phyloP scores from a whole-genome alignment of 1,284 basidiomycete genomes.

The Garcileccinum viscosum region DNA sequence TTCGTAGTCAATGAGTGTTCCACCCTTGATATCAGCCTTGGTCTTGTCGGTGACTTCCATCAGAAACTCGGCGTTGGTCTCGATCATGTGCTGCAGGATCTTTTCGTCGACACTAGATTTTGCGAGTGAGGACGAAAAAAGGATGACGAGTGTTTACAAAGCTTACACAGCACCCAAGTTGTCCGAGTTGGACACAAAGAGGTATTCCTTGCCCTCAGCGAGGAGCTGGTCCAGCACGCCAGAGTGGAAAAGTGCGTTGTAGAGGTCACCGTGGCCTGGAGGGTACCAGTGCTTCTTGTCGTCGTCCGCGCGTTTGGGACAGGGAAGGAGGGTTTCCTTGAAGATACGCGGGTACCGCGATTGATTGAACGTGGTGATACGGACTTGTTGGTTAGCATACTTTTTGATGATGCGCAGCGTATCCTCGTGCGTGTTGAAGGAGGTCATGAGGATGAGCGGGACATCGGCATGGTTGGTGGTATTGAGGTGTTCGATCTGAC shows the following conservation, averaged over 20 bases:
- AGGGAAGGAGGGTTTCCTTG: constrained; percentile 93
- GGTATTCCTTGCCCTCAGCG: constrained; percentile 96
- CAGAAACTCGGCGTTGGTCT: constrained; percentile 87
- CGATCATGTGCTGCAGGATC: constrained; percentile 91
- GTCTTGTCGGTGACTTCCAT: constrained; percentile 99
- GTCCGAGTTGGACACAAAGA: constrained; percentile 99
- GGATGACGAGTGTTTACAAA: constrained; percentile 29
- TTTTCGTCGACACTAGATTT: constrained; percentile 72
- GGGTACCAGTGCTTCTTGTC: constrained; percentile 99
- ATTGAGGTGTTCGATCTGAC: constrained; percentile 93
- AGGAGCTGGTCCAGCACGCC: constrained; percentile 96
- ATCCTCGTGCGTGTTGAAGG: constrained; percentile 99
- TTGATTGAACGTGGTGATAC: constrained; percentile 97
- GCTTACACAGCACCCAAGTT: constrained; percentile 97
- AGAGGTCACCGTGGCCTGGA: constrained; percentile 98
- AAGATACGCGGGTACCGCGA: constrained; percentile 97
- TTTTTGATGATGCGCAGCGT: constrained; percentile 99
- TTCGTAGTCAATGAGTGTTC: constrained; percentile 97
- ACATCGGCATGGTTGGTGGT: constrained; percentile 81
- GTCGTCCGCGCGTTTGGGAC: constrained; percentile 84
- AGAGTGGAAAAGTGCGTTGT: constrained; percentile 92
- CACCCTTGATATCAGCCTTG: constrained; percentile 99
- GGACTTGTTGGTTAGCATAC: constrained; percentile 97
- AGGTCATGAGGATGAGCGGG: constrained; percentile 99
- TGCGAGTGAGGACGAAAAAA: constrained; percentile 17